Base-by-base conservation (phyloP, 352 stramenopile genomes). In the Phytophthora sansomeana region DNA sequence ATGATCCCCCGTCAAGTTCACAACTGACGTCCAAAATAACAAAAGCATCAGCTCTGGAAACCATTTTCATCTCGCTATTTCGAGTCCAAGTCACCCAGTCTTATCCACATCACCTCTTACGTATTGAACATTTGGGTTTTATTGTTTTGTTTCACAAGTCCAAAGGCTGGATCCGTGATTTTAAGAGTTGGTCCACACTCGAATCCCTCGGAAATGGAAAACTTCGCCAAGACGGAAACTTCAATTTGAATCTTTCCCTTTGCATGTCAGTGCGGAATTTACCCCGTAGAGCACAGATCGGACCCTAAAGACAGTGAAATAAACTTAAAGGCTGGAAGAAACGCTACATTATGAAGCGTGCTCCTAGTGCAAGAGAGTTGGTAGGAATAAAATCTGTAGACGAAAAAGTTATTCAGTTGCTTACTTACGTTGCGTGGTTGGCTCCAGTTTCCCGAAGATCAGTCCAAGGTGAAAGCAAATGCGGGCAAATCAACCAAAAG, bases 21-120 rank as follows among this genome's bases (percentile, higher is more conserved):
- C 47, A 42, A 55, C 30, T 60, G 21, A 39, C 3, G 28, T 42
- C 17, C 10, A 21, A 17, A 24, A 50, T 38, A 46, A 36, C 47
- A 11, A 43, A 24, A 3, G 16, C 6, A 21, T 43, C 38, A 38
- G 35, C 30, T 5, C 24, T 7, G 21, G 32, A 38, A 35, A n/a
- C 16, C 56, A 63, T 39, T 53, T 57, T 53, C 54, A 30, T 30
- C n/a, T n/a, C 10, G 36, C 48, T 61, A 57, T 62, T 60, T 64
- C 10, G 44, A 57, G 28, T 50, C 53, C 14, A 13, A 52, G 14
- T 28, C 6, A 52, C 6, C 43, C 26, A 44, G 42, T 46, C 32
- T 38, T 24, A 24, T 24, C 21, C n/a, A n/a, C n/a, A n/a, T n/a
- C n/a, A n/a, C n/a, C 21, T 24, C 21, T 24, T 24, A 24, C 21